These are phyloP conservation scores for Fallopia convolvulus DNA, from an alignment of 148 eudicot species.

Conservation along the genomic window DNA sequence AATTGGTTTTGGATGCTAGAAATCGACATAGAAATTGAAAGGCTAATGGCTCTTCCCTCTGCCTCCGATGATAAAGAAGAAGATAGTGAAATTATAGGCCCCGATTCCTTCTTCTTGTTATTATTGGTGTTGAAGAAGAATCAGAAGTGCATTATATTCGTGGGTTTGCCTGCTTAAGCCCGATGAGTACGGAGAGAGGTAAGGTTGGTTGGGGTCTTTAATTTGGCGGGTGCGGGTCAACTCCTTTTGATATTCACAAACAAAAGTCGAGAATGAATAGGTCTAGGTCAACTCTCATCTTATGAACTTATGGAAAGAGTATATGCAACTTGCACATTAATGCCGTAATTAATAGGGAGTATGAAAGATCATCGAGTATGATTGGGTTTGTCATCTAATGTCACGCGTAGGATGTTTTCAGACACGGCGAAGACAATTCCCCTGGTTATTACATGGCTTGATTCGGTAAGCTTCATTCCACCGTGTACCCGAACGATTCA, in stretches of 20 bases:
- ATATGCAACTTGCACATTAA: neutral
- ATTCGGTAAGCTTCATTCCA: neutral
- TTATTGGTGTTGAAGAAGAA: neutral
- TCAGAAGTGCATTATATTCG: neutral
- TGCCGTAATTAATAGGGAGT: no score
- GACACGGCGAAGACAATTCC: no score
- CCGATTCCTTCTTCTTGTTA: neutral
- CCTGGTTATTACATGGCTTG: no score
- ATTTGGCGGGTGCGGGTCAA: slow-evolving; percentile 1
- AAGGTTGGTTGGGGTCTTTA: neutral
- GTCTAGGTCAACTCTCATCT: neutral
- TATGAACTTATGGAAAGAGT: no score
- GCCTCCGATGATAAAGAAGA: neutral
- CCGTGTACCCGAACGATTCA: neutral
- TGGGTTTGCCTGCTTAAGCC: neutral
- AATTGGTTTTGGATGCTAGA: slow-evolving; percentile 65
- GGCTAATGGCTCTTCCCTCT: neutral
- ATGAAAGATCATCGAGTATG: neutral
- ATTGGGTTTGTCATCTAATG: neutral
- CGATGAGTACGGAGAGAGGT: neutral
- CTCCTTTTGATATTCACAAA: neutral
- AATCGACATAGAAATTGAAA: slow-evolving; percentile 36
- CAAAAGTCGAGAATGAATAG: neutral
- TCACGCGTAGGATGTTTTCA: no score
- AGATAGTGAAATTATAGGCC: neutral